Base-by-base conservation (phyloP, 1,139 yeast species). In the Scheffersomyces segobiensis region DNA sequence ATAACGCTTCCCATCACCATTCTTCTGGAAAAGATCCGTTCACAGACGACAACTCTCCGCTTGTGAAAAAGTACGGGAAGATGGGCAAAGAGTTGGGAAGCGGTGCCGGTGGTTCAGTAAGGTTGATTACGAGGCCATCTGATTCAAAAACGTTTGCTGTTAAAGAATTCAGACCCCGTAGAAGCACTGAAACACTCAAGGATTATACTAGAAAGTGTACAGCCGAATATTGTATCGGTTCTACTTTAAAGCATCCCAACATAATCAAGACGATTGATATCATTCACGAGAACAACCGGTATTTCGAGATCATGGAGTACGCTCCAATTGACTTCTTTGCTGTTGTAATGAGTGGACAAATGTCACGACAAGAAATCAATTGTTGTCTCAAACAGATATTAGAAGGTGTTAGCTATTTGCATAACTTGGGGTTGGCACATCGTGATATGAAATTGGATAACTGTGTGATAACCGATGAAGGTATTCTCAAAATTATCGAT, bases 31-130 rank as follows among this genome's bases (percentile, higher is more conserved):
- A 75, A 62, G 81, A 80, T 61, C 83, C 83, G 0, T 79, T 79
- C 62, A 77, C 82, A 12, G 83, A 79, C 60, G 83, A 79, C 59
- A 89, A 87, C 62, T 83, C 89, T n/a, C 85, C 87, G 1, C 78
- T 91, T 59, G 89, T 87, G 24, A 89, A 88, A 65, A 91, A 93
- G 71, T 96, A 95, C 73, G 97, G 97, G 60, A 91, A 89, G 65
- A 79, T 93, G 63, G 98, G 98, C 56, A 90, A 91, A 64, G 88
- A 91, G 61, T 79, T 96, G 64, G 99, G 99, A 39, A 89, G 97
- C 39, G 99, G 99, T 49, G 99, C 99, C 3, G 99, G 99, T 53
- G 99, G 99, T 5, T 89, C 96, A 1, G 99, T 96, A 18, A 87
- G 96, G 60, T 80, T 95, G 57, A 87, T 96, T 68, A 87, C 86